These are phyloP conservation scores for Scheffersomyces amazonensis DNA, from an alignment of 805 yeast genomes.

Conservation along the genomic window DNA sequence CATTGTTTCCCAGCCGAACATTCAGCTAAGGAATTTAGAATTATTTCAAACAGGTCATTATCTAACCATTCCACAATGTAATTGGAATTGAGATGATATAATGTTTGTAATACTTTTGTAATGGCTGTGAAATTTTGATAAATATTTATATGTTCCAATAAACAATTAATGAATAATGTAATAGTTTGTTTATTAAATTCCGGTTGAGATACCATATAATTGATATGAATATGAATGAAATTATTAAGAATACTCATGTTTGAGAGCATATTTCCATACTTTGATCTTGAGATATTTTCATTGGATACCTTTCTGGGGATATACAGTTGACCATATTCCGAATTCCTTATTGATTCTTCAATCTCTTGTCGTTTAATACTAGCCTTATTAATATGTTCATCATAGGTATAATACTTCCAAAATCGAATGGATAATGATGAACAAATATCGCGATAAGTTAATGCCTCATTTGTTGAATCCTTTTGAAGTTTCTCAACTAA, in stretches of 20 bases:
- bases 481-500: slow-evolving; percentile 14
- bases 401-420: slow-evolving; percentile 20
- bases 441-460: slow-evolving; percentile 24
- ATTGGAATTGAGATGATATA: slow-evolving; percentile 13
- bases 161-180: slow-evolving; percentile 31
- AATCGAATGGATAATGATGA: slow-evolving; percentile 27
- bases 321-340: slow-evolving; percentile 6
- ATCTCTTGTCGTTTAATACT: slow-evolving; percentile 7
- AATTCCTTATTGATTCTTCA: slow-evolving; percentile 10
- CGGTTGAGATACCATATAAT: slow-evolving; percentile 12
- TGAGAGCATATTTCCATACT: slow-evolving; percentile 30
- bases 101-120: slow-evolving; percentile 14
- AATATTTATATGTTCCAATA: slow-evolving; percentile 30
- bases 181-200: slow-evolving; percentile 14
- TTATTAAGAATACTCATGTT: slow-evolving; percentile 20
- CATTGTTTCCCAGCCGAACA: slow-evolving; percentile 26
- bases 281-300: slow-evolving; percentile 19
- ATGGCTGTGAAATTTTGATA: slow-evolving; percentile 35
- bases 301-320: slow-evolving; percentile 21
- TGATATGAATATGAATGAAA: slow-evolving; percentile 21
- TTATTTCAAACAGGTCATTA: slow-evolving; percentile 26
- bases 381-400: slow-evolving; percentile 18
- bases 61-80: slow-evolving; percentile 23
- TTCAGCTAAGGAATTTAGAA: slow-evolving; percentile 22
- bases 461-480: slow-evolving; percentile 5